These are phyloP conservation scores for Ascochyta pisi DNA, from an alignment of 2,329 filamentous ascomycete species.

Conservation along the genomic window DNA sequence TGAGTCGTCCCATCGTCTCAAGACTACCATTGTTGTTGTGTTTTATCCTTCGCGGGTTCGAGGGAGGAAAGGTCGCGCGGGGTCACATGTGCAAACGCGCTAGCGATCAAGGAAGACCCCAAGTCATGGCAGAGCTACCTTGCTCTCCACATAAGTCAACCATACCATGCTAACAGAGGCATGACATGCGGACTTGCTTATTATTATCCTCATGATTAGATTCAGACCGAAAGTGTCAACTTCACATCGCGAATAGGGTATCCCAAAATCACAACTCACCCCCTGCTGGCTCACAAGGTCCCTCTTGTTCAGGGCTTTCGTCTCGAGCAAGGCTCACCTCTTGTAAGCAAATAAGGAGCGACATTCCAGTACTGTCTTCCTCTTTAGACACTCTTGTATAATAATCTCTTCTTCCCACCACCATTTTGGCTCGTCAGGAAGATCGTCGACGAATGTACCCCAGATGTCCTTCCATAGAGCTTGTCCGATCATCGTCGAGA, in stretches of 20 bases:
- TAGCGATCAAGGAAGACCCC: not conserved
- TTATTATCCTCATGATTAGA: not conserved
- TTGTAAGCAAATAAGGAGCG: constrained; percentile 48
- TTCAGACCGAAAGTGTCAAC: not conserved
- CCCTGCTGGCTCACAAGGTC: not conserved
- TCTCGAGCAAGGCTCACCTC: constrained; percentile 7
- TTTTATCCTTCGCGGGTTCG: not conserved
- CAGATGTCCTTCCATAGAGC: constrained; percentile 49
- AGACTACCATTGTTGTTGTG: not conserved
- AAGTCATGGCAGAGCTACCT: not conserved
- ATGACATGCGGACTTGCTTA: not conserved
- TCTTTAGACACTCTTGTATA: constrained; percentile 45
- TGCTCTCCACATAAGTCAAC: not conserved
- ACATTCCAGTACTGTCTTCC: constrained; percentile 47
- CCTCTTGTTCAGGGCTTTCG: too few relatives aligned
- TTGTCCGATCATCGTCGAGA: constrained; percentile 44
- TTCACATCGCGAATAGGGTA: constrained; percentile 12
- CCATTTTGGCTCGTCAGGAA: constrained; percentile 39
- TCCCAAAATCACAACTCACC: constrained; percentile 12
- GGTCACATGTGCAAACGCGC: constrained; percentile 2
- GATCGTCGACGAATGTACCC: constrained; percentile 45
- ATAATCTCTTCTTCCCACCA: constrained; percentile 51
- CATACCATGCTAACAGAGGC: not conserved
- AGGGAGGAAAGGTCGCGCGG: not conserved
- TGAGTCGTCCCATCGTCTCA: not conserved